A percentile compares a stretch with the other conserved stretches of the same genome.
Evolutionary conservation across 306 rosid species (phyloP).

Genomic region (Argentina anserina): DNA sequence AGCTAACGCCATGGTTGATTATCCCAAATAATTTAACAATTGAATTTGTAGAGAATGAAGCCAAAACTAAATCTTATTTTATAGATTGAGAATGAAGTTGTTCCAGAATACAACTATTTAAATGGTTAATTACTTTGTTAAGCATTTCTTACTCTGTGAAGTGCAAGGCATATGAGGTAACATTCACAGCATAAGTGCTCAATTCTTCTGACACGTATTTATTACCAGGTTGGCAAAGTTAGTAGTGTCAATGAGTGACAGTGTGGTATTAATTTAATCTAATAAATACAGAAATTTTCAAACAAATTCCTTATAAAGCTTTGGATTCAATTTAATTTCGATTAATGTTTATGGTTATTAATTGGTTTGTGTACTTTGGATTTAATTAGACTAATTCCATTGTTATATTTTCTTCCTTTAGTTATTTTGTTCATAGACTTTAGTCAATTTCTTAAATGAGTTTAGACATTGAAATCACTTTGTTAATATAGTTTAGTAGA

Average conservation of each 20-base stretch:
- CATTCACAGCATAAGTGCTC: neutral
- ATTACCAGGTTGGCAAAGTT: neutral
- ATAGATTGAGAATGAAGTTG: neutral
- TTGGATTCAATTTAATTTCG: neutral
- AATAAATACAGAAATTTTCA: neutral
- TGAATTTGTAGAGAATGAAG: neutral
- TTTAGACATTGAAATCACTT: too few relatives aligned
- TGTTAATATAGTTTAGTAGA: too few relatives aligned
- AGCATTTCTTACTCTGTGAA: neutral
- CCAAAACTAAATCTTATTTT: neutral
- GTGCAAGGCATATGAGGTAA: neutral
- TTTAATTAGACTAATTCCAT: neutral
- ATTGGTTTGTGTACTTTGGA: neutral
- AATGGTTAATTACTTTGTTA: neutral
- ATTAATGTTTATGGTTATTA: neutral
- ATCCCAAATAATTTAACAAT: neutral
- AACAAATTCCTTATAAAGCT: neutral
- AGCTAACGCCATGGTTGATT: constrained; percentile 4
- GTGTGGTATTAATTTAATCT: neutral
- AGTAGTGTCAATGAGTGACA: neutral
- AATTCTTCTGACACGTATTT: neutral
- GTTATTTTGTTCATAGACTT: too few relatives aligned
- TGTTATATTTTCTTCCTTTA: too few relatives aligned
- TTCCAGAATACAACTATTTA: neutral
- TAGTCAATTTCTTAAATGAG: too few relatives aligned